Evolutionary conservation across 768 basidiomycete genomes (phyloP).

Genomic region (Lactarius hengduanensis): DNA sequence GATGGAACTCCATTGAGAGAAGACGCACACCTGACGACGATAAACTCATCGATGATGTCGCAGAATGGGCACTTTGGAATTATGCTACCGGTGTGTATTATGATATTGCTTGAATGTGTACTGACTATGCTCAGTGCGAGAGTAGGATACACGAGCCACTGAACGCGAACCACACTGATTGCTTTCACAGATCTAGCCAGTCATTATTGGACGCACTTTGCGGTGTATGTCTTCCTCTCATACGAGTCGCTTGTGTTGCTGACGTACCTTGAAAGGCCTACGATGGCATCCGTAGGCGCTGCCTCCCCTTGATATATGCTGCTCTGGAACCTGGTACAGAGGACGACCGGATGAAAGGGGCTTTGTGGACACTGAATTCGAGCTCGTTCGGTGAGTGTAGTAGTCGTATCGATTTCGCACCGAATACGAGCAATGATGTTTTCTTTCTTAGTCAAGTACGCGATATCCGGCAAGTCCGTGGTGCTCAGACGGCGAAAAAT

Average conservation of each 20-base stretch:
- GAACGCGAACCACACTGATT: constrained; percentile 10
- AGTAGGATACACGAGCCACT: constrained; percentile 30
- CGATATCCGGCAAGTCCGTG: constrained; percentile 39
- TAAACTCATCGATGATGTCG: constrained; percentile 63
- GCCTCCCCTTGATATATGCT: constrained; percentile 55
- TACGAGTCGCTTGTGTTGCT: neutral
- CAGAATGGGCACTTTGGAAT: constrained; percentile 77
- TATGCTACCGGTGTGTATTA: constrained; percentile 49
- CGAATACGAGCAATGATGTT: constrained; percentile 1
- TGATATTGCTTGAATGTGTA: neutral
- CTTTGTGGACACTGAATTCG: constrained; percentile 72
- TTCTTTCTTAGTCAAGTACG: constrained; percentile 39
- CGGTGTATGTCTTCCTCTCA: constrained; percentile 38
- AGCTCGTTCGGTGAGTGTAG: constrained; percentile 52
- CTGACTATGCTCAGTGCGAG: constrained; percentile 31
- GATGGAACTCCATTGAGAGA: constrained; percentile 75
- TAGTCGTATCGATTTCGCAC: neutral
- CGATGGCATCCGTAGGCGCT: constrained; percentile 66
- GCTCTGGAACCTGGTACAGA: constrained; percentile 68
- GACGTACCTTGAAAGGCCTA: constrained; percentile 46
- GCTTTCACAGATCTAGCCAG: constrained; percentile 39
- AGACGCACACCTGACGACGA: constrained; percentile 58
- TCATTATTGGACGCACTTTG: constrained; percentile 43
- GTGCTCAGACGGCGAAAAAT: neutral
- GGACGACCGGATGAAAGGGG: constrained; percentile 92